Conservation (phyloP, 495 filamentous ascomycete genomes). For the Thermochaetoides thermophila region DNA sequence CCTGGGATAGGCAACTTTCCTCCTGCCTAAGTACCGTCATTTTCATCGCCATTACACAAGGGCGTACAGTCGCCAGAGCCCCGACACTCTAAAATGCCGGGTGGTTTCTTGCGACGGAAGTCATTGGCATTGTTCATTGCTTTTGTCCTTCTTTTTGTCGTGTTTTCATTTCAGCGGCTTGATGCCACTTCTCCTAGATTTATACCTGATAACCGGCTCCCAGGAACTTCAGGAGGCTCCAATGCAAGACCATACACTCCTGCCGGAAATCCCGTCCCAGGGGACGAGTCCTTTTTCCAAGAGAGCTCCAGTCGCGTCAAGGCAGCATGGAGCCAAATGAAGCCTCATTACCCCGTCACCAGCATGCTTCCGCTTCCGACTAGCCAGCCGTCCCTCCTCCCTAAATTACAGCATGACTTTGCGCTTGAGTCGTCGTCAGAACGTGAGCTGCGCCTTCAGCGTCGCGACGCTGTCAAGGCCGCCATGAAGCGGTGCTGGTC, state of each 20-base stretch:
- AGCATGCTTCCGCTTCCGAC: slow-evolving; percentile 58
- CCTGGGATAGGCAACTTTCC: no score
- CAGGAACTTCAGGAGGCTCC: no score
- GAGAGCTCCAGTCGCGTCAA: neutral
- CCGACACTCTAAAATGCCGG: slow-evolving; percentile 2
- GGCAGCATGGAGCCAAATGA: slow-evolving; percentile 6
- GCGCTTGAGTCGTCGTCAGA: slow-evolving; percentile 16
- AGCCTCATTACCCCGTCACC: slow-evolving; percentile 45
- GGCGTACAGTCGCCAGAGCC: no score
- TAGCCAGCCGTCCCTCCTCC: slow-evolving; percentile 46
- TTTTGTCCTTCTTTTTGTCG: neutral
- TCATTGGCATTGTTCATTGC: neutral
- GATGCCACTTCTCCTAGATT: neutral
- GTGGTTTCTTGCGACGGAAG: neutral
- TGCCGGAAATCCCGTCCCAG: neutral
- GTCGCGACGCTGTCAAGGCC: slow-evolving; percentile 40
- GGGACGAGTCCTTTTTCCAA: neutral
- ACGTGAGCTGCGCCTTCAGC: slow-evolving; percentile 25
- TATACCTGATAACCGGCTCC: neutral
- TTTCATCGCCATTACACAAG: no score
- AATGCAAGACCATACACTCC: no score
- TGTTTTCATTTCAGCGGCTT: slow-evolving; percentile 1
- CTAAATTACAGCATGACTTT: slow-evolving; percentile 50
- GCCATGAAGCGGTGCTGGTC: slow-evolving; percentile 63
- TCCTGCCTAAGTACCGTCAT: no score